Percentiles rank a stretch among this genome's conserved stretches.
phyloP scores from a whole-genome alignment of 805 yeast genomes.

The Metschnikowia sp. region DNA sequence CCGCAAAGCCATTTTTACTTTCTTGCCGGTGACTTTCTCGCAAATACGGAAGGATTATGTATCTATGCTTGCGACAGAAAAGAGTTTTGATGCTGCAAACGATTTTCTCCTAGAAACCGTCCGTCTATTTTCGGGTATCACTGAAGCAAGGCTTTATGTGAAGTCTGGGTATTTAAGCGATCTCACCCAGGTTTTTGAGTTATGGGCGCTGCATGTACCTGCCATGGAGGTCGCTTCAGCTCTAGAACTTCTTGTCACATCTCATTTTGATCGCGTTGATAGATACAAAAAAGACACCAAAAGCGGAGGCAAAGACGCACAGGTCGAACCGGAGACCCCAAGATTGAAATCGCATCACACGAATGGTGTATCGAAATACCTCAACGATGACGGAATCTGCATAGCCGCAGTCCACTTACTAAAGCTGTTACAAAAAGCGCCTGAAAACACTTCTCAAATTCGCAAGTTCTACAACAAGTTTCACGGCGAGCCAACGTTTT shows the following conservation, averaged over 20 bases:
- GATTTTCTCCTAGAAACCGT: conserved; percentile 28
- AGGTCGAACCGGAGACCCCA: not conserved
- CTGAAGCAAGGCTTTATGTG: conserved; percentile 10
- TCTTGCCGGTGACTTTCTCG: conserved; percentile 31
- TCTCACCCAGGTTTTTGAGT: conserved; percentile 3
- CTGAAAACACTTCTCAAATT: conserved; percentile 19
- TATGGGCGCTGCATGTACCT: conserved; percentile 16
- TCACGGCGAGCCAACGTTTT: conserved; percentile 29
- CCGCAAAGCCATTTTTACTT: conserved; percentile 45
- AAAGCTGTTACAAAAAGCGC: conserved; percentile 28
- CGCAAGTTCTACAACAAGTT: conserved; percentile 30
- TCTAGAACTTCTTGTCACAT: conserved; percentile 18
- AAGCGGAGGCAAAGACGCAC: not conserved
- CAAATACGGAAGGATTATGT: conserved; percentile 26
- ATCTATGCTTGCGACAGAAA: conserved; percentile 19
- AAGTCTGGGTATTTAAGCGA: conserved; percentile 19
- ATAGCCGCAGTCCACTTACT: conserved; percentile 26
- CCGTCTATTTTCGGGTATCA: conserved; percentile 23
- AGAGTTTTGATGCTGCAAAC: conserved; percentile 20
- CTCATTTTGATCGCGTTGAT: conserved; percentile 20
- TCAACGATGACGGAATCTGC: conserved; percentile 42
- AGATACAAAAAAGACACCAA: conserved; percentile 11
- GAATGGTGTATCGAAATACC: conserved; percentile 24
- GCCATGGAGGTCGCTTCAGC: conserved; percentile 16
- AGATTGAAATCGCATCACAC: conserved; percentile 12